These are phyloP conservation scores for Carex littledalei DNA, from an alignment of 176 grass and related monocot species.

Conservation along the genomic window DNA sequence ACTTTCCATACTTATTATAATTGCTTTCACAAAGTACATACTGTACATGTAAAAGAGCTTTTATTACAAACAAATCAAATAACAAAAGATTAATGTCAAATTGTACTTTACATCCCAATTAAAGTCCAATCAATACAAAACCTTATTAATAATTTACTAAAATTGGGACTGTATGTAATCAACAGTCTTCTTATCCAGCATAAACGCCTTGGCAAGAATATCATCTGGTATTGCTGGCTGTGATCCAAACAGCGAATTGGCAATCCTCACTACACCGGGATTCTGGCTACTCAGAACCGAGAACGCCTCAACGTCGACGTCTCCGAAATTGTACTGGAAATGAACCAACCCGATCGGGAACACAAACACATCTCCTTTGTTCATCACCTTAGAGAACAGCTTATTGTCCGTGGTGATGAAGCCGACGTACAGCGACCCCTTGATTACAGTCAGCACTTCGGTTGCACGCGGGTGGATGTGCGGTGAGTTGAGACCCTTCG, in stretches of 20 bases:
- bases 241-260: constrained; percentile 23
- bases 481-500: constrained; percentile 29
- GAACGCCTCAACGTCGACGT: constrained; percentile 9
- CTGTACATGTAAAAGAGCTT: too few relatives aligned
- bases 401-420: constrained; percentile 31
- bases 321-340: constrained; percentile 35
- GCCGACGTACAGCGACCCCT: constrained; percentile 34
- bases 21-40: too few relatives aligned
- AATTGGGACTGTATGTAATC: constrained; percentile 25
- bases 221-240: constrained; percentile 25
- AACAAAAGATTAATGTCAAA: background rate
- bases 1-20: too few relatives aligned
- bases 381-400: constrained; percentile 26
- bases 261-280: constrained; percentile 25
- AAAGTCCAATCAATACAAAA: background rate
- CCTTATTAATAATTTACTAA: background rate
- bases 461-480: constrained; percentile 36
- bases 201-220: constrained; percentile 37
- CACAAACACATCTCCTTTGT: constrained; percentile 29
- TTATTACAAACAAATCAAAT: too few relatives aligned
- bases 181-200: constrained; percentile 27
- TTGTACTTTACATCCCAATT: background rate
- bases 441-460: constrained; percentile 24
- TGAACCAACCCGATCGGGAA: constrained; percentile 30
- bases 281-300: constrained; percentile 35